Conservation (phyloP, 2,329 filamentous ascomycete species). For the Colletotrichum cuscutae region DNA sequence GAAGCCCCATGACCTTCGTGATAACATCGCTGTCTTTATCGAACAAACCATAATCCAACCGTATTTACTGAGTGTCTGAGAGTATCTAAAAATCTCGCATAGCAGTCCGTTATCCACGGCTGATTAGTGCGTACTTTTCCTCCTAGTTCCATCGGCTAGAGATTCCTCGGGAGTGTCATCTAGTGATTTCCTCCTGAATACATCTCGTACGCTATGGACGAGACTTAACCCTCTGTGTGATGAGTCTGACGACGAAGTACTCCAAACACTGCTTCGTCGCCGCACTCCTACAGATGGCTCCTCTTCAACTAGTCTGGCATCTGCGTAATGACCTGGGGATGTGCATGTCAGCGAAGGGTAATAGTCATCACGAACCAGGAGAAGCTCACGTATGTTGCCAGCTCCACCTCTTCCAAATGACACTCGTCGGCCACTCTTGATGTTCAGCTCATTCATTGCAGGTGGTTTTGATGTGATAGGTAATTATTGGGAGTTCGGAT, state of each 20-base stretch:
- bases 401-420: constrained; percentile 20
- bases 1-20: neutral
- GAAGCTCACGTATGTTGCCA: constrained; percentile 21
- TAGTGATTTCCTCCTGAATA: neutral
- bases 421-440: constrained; percentile 9
- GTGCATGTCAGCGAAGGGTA: neutral
- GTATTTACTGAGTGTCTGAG: neutral
- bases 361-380: neutral
- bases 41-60: neutral
- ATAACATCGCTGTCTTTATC: neutral
- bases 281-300: neutral
- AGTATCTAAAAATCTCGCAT: neutral
- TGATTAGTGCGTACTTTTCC: neutral
- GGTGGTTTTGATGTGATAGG: neutral
- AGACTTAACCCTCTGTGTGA: neutral
- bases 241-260: neutral
- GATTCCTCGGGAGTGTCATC: neutral
- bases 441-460: constrained; percentile 15
- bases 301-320: neutral
- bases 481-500: neutral
- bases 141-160: neutral
- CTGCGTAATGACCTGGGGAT: constrained; percentile 7
- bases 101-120: neutral
- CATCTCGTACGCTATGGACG: neutral
- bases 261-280: constrained; percentile 13